Evolutionary conservation across 2,329 filamentous ascomycete genomes (phyloP), one percentile per base, ranked within the genome.

Genomic region (Colletotrichum plurivorum): DNA sequence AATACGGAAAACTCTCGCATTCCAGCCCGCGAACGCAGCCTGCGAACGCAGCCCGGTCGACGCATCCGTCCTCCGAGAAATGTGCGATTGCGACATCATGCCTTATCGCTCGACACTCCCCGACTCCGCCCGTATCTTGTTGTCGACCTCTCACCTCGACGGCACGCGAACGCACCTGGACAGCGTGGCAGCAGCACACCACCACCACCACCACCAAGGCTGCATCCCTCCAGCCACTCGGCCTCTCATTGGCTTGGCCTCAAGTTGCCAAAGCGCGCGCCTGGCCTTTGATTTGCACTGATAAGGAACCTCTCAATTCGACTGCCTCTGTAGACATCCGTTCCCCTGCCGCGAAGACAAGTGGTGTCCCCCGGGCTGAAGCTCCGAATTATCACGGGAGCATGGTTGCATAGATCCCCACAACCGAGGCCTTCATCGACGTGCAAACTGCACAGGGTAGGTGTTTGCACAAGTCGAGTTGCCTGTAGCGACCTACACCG

Each of bases 11-110:
- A 31, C 27, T 31, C 27, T 31, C 27, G 27, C 27, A 31, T 31
- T 31, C 27, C 27, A 31, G 27, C 27, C 27, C 22, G 57, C 27
- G 59, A 27, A 41, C 36, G 5, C 48, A 27, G n/a, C n/a, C n/a
- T n/a, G n/a, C n/a, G n/a, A n/a, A n/a, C n/a, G n/a, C n/a, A n/a
- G 5, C 20, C 20, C 15, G 12, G n/a, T 53, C 27, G 55, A 69
- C 55, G 55, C 67, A 56, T 56, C 45, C 62, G 55, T 68, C 43
- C 12, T 25, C 22, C 36, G 27, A 54, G 43, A 25, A 45, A 66
- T 60, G 62, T 31, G 43, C 36, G 55, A 66, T 56, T 53, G 67
- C 55, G 62, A 69, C 49, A 66, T 60, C 36, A 36, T 48, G 25
- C 39, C 48, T 53, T 51, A 43, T 68, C 27, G 27, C 61, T 16